Evolutionary conservation across 2,329 filamentous ascomycete genomes (phyloP), one percentile per base, ranked within the genome.

Genomic region (Trichoderma simmonsii): DNA sequence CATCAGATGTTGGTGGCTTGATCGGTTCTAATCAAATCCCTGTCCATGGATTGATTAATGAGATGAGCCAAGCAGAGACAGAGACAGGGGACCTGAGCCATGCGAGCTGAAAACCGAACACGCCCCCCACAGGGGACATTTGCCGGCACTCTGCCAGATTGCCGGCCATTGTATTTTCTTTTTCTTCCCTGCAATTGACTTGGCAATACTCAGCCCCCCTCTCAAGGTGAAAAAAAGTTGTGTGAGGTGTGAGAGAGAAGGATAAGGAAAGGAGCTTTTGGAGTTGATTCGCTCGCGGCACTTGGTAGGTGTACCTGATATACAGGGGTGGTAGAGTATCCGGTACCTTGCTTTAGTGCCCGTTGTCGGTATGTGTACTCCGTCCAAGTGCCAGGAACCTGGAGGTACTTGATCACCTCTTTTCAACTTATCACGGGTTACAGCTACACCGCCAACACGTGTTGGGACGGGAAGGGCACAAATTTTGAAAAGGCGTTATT

Each of bases 1-100:
- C 64, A 68, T 68, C 65, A 60, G 65, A 68, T 68, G 65, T 61
- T 69, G 65, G 65, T 69, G 65, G 65, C 65, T 69, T 59, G 65
- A 69, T 69, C 62, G 62, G 11, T n/a, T 43, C 32, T 64, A 28
- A 39, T 28, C 62, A 64, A 30, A 60, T 36, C 65, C 65, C 65
- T 60, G 65, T 69, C 56, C 21, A 66, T 54, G 63, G 54, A 48
- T 32, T 32, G 57, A 60, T 60, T 32, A 48, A 59, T 59, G 64
- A 67, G 64, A 69, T 69, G 65, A 61, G 65, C 65, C 57, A 39
- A 39, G 65, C 60, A 62, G 30, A 61, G 34, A 62, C 60, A 48
- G 26, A 48, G 65, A 66, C 63, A 54, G 65, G 65, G 65, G 65
- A 28, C 26, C 24, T 48, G 65, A 48, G 21, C 65, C 56, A 61